Conservation (phyloP, 257 asterid genomes). For the Gentiana macrophylla region DNA sequence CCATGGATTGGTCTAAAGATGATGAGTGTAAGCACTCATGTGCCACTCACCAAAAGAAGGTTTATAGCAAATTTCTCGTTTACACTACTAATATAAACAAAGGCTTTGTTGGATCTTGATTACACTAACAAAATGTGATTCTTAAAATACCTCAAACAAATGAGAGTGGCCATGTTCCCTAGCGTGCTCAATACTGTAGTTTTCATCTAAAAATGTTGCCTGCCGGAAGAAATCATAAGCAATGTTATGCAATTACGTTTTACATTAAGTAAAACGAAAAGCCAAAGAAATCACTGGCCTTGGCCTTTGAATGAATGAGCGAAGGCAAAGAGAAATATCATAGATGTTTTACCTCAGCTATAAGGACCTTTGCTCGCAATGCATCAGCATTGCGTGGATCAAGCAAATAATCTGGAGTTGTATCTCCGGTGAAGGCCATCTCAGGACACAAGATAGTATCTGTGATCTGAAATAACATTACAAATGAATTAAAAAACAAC, state of each 20-base stretch:
- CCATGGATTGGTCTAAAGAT: neutral
- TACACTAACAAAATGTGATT: constrained; percentile 1
- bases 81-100: neutral
- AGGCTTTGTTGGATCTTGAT: neutral
- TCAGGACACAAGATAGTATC: constrained; percentile 85
- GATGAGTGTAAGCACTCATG: constrained; percentile 1
- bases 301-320: too few species aligned
- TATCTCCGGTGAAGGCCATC: constrained; percentile 97
- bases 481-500: neutral
- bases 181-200: constrained; percentile 61
- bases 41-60: neutral
- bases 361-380: constrained; percentile 85
- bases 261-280: too few species aligned
- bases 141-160: constrained; percentile 56
- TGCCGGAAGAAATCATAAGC: constrained; percentile 23
- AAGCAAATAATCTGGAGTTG: constrained; percentile 64
- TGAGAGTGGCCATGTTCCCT: constrained; percentile 94
- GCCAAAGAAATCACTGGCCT: too few species aligned
- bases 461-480: constrained; percentile 48
- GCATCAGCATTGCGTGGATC: constrained; percentile 92
- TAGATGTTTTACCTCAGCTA: constrained; percentile 58
- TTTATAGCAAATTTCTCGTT: neutral
- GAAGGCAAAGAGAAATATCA: too few species aligned
- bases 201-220: constrained; percentile 95
- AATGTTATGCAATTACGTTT: too few species aligned